Conservation (phyloP, 768 basidiomycete genomes). For the Pulveroboletus ravenelii region DNA sequence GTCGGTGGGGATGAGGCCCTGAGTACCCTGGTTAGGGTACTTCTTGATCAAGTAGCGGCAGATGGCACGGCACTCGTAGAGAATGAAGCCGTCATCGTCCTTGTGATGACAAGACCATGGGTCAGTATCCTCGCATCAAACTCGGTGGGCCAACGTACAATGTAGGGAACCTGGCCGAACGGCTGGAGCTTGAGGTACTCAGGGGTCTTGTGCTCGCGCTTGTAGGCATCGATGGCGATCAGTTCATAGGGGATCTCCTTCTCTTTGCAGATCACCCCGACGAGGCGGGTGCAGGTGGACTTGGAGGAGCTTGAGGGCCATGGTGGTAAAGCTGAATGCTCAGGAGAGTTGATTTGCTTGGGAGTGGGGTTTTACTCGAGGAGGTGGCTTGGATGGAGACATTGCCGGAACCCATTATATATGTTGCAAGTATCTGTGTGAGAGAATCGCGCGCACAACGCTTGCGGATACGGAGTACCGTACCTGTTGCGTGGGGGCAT, state of each 20-base stretch:
- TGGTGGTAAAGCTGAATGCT: slow-evolving; percentile 9
- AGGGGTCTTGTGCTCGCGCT: slow-evolving; percentile 43
- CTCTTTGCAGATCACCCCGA: slow-evolving; percentile 49
- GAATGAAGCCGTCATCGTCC: slow-evolving; percentile 58
- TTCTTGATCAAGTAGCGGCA: slow-evolving; percentile 54
- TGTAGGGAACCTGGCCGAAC: slow-evolving; percentile 48
- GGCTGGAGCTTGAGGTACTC: slow-evolving; percentile 50
- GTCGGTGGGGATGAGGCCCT: slow-evolving; percentile 44
- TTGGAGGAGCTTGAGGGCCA: slow-evolving; percentile 30
- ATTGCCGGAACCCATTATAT: too few species aligned
- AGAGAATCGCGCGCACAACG: too few species aligned
- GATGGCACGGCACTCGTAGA: slow-evolving; percentile 64
- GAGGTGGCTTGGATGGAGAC: too few species aligned
- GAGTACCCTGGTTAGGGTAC: slow-evolving; percentile 46
- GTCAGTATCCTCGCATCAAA: too few species aligned
- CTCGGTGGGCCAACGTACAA: slow-evolving; percentile 22
- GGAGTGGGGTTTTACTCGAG: too few species aligned
- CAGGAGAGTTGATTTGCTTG: too few species aligned
- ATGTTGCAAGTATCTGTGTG: too few species aligned
- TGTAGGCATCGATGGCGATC: slow-evolving; percentile 38
- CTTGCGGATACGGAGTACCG: too few species aligned
- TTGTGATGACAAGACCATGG: slow-evolving; percentile 3
- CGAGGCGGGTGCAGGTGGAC: slow-evolving; percentile 52
- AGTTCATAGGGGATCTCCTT: slow-evolving; percentile 54
- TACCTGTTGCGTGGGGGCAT: too few species aligned